A percentile compares a stretch with the other conserved stretches of the same genome.
These are phyloP conservation scores for Triticum timopheevii DNA, from an alignment of 176 grass and related monocot species.

Conservation along the genomic window DNA sequence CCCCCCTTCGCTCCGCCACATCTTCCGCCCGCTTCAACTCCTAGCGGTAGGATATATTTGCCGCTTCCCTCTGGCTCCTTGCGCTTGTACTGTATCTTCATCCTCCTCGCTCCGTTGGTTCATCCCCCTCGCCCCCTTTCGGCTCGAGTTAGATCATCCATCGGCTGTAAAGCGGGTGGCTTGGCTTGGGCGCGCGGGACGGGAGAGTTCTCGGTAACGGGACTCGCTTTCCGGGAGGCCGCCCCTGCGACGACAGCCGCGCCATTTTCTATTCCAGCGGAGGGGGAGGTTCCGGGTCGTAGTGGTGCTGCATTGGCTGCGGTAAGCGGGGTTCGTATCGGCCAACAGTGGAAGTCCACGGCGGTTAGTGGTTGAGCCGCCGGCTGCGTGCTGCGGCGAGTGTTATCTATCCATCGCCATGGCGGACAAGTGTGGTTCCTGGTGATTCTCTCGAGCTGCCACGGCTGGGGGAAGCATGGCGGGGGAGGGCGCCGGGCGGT, in stretches of 20 bases:
- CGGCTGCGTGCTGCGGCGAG: neutral
- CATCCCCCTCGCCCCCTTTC: slow-evolving; percentile 19
- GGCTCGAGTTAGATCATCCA: slow-evolving; percentile 25
- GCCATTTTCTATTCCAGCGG: slow-evolving; percentile 32
- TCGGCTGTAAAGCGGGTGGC: slow-evolving; percentile 1
- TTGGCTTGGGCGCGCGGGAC: neutral
- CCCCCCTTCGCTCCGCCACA: slow-evolving; percentile 12
- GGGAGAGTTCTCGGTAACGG: slow-evolving; percentile 18
- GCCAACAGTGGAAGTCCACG: slow-evolving; percentile 24
- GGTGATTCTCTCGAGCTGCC: slow-evolving; percentile 6
- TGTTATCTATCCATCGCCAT: neutral
- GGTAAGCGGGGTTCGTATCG: neutral
- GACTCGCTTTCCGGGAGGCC: slow-evolving; percentile 35
- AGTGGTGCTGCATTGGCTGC: slow-evolving; percentile 25
- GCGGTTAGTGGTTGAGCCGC: slow-evolving; percentile 40
- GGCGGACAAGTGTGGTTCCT: neutral
- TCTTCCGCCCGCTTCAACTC: neutral
- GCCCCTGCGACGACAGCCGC: slow-evolving; percentile 25
- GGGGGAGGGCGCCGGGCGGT: slow-evolving; percentile 47
- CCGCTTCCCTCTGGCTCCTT: slow-evolving; percentile 44
- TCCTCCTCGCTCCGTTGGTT: neutral
- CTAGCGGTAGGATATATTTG: neutral
- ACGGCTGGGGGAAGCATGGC: slow-evolving; percentile 22
- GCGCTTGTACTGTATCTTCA: slow-evolving; percentile 44
- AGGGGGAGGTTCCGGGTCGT: slow-evolving; percentile 36